Percentiles rank a stretch among this genome's conserved stretches.
phyloP scores from a whole-genome alignment of 257 asterid species.

The Solanum bulbocastanum region DNA sequence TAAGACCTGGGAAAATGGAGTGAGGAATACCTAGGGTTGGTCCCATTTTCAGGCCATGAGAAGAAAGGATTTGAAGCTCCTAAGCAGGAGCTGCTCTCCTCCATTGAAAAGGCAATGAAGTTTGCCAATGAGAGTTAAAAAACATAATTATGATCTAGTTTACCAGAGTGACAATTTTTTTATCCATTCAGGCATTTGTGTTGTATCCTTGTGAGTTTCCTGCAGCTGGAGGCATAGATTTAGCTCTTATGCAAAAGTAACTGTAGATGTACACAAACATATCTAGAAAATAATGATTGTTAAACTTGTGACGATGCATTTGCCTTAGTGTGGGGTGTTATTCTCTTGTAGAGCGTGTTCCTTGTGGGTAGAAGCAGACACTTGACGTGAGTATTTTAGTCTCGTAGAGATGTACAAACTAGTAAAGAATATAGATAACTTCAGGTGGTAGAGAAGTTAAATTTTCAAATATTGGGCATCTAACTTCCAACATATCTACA shows the following conservation, averaged over 20 bases:
- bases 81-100: slow-evolving; percentile 41
- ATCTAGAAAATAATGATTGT: neutral
- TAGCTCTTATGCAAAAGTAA: neutral
- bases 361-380: neutral
- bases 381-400: neutral
- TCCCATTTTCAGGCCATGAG: slow-evolving; percentile 46
- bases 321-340: neutral
- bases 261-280: neutral
- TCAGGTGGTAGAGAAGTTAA: no score
- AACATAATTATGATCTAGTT: neutral
- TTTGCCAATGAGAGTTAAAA: slow-evolving; percentile 30
- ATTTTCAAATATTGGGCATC: neutral
- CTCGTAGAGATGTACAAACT: neutral
- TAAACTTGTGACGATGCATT: neutral
- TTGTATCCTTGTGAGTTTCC: neutral
- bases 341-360: neutral
- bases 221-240: neutral
- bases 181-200: neutral
- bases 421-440: neutral
- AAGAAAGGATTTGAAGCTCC: slow-evolving; percentile 54
- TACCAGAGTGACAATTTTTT: slow-evolving; percentile 13
- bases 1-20: slow-evolving; percentile 66
- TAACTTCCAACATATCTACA: neutral
- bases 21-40: slow-evolving; percentile 58
- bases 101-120: slow-evolving; percentile 61